Conservation (phyloP, 345 rosid species). For the Heritiera littoralis region DNA sequence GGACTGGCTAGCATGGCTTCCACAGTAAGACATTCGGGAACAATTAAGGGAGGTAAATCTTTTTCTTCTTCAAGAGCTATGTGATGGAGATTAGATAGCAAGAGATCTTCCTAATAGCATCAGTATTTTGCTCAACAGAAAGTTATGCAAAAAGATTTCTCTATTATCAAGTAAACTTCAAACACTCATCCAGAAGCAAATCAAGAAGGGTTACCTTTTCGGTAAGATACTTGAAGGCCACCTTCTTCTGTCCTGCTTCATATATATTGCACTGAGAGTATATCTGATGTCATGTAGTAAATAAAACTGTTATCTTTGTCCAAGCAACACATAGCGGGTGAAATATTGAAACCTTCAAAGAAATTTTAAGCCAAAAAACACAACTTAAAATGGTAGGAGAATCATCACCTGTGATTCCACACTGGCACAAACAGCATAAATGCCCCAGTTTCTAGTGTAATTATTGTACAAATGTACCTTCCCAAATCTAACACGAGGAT, state of each 20-base stretch:
- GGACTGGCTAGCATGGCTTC: too few relatives aligned
- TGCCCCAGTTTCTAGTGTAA: constrained; percentile 85
- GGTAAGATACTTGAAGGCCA: constrained; percentile 77
- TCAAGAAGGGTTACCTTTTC: constrained; percentile 56
- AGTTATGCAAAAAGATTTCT: too few relatives aligned
- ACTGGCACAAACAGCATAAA: constrained; percentile 93
- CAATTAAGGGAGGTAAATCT: too few relatives aligned
- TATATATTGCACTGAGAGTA: constrained; percentile 52
- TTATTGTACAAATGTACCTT: constrained; percentile 88
- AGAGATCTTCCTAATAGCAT: too few relatives aligned
- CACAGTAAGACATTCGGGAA: too few relatives aligned
- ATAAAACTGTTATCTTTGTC: constrained; percentile 15
- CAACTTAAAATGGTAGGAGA: not conserved
- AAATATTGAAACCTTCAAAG: not conserved
- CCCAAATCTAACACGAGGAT: constrained; percentile 90
- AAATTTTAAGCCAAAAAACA: not conserved
- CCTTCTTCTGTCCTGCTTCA: constrained; percentile 53
- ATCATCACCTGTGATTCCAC: constrained; percentile 80
- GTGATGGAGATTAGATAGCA: too few relatives aligned
- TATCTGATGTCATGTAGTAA: constrained; percentile 47
- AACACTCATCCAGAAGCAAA: not conserved
- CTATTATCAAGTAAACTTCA: too few relatives aligned
- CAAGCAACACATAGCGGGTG: not conserved
- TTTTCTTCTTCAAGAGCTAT: too few relatives aligned
- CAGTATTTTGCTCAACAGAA: too few relatives aligned